Evolutionary conservation across 768 basidiomycete species (phyloP), one percentile per base, ranked within the genome.

Genomic region (Podaxis sp.): DNA sequence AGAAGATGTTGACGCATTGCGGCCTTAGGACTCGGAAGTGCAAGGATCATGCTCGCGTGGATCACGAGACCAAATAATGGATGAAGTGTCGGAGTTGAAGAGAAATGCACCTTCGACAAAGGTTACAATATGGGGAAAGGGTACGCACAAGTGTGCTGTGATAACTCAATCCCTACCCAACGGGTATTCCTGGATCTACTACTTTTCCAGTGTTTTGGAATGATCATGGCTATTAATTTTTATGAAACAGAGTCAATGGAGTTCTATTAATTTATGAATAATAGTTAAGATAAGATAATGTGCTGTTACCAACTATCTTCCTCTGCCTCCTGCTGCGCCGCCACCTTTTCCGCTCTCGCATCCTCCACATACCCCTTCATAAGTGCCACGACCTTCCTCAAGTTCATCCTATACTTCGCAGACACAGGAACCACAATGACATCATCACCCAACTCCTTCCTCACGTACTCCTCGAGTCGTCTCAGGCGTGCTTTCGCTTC

Each of bases 331-430:
- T 49, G 13, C 19, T 13, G 36, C 17, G 30, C 39, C 26, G 17
- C 28, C 39, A 40, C 15, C 17, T 52, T 61, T 36, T 57, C 39
- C 6, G 68, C 66, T 59, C 74, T 68, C 52, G 76, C 78, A 58
- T 78, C 75, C 53, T 77, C 74, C 38, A 95, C 88, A 70, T 92
- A 90, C 36, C 74, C 72, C 61, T 84, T 81, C 82, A 98, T 85
- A 61, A 87, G 72, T 11, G 74, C 75, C 2, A 97, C 90, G 11
- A 90, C 82, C 70, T 81, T 85, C 46, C 76, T 76, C 70, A 97
- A 69, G 69, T 98, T 98, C 74, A 93, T 86, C 65, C 87, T 87
- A 72, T 80, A 92, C 79, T 96, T 97, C 13, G 89, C 96, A 24
- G 93, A 95, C 12, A 87, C 79, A 0, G 95, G 90, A 3, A 97